Base-by-base conservation (phyloP, 352 stramenopile genomes). In the Albugo candida region DNA sequence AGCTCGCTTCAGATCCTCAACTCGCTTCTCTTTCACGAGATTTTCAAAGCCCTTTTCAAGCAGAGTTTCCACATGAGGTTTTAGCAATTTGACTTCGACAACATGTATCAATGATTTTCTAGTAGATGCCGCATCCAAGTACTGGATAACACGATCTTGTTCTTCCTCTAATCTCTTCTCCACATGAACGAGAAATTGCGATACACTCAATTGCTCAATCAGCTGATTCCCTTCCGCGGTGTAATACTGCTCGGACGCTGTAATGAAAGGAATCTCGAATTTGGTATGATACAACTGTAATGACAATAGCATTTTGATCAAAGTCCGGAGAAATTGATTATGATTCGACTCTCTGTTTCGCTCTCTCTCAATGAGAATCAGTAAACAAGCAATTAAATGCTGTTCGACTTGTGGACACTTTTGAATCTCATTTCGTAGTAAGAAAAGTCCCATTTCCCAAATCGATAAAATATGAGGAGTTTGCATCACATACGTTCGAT, bases 401-500 rank as follows among this genome's bases (percentile, higher is more conserved):
- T 54, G 54, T 47, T 86, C 67, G 38, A 93, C 54, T 5, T 61
- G 61, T 19, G 61, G 62, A 41, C 64, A 65, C 46, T 64, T 46
- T 6, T 80, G 61, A 27, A 85, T 55, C 49, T 81, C 65, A n/a
- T 65, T 52, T 17, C 73, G 73, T 53, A 85, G 51, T 12, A 81
- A 37, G 11, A 79, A 66, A 13, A 96, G 64, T 11, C 84, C 86
- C 65, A 96, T 78, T 44, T 96, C 86, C 78, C 81, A 96, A 45
- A 96, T 92, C 36, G 77, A 88, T 19, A 67, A 64, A 18, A 94
- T 69, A 48, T 79, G 76, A 11, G 71, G 64, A 27, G 75, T 83
- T 59, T 86, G 75, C 59, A 92, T 84, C 14, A 92, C 73, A 55
- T 92, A 91, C 40, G 80, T 92, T 34, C 83, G 70, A 59, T 96